Evolutionary conservation across 2,329 filamentous ascomycete genomes (phyloP).

Genomic region (Nemania sp.): DNA sequence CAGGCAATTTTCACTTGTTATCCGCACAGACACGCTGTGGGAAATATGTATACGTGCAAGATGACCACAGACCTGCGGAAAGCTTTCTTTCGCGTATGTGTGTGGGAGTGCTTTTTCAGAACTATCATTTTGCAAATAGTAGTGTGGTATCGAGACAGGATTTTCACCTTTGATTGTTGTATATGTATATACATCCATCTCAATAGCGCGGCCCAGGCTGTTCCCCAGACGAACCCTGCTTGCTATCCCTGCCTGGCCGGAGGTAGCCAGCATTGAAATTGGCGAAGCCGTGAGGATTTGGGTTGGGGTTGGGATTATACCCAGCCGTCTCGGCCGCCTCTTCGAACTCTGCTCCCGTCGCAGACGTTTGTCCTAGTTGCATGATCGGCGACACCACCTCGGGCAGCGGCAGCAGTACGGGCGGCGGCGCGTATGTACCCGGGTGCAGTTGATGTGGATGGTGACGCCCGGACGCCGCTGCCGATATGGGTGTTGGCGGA

Average conservation of each 20-base stretch:
- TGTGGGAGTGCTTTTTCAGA: neutral
- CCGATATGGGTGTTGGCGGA: neutral
- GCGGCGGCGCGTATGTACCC: too few species aligned
- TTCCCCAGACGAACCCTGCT: slow-evolving; percentile 21
- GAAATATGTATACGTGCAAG: too few species aligned
- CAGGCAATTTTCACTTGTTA: too few species aligned
- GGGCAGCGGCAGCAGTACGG: neutral
- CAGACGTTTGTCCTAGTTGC: slow-evolving; percentile 23
- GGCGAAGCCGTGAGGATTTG: neutral
- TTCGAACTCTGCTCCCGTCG: slow-evolving; percentile 22
- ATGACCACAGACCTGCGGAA: too few species aligned
- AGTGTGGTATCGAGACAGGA: neutral
- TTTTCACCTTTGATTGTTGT: neutral
- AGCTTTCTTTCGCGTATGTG: too few species aligned
- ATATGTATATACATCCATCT: too few species aligned
- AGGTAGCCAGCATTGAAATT: too few species aligned
- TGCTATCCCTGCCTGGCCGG: slow-evolving; percentile 9
- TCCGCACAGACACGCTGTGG: too few species aligned
- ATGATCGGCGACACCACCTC: slow-evolving; percentile 23
- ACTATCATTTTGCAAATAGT: neutral
- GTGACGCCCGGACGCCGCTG: neutral
- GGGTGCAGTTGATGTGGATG: neutral
- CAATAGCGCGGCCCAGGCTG: slow-evolving; percentile 30
- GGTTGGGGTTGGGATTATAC: neutral
- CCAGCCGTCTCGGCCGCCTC: slow-evolving; percentile 13